Conservation (phyloP, 306 rosid genomes). For the Ziziphus jujuba region DNA sequence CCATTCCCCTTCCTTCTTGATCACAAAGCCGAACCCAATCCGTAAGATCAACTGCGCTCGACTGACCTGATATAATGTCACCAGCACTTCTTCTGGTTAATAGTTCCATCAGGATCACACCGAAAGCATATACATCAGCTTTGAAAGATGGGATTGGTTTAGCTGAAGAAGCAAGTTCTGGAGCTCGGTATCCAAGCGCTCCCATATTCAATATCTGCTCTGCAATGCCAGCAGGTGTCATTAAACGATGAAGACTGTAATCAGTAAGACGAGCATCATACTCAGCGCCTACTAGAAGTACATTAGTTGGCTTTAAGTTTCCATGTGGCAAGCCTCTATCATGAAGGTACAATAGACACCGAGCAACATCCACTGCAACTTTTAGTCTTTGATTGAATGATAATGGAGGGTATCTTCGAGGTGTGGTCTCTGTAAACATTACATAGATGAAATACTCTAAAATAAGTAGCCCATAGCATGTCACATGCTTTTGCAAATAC, state of each 20-base stretch:
- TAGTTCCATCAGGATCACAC: slow-evolving; percentile 90
- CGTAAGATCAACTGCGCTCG: slow-evolving; percentile 94
- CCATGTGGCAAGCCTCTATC: slow-evolving; percentile 96
- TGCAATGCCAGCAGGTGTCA: slow-evolving; percentile 83
- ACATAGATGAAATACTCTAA: slow-evolving; percentile 27
- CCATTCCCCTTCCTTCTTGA: slow-evolving; percentile 91
- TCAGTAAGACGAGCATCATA: slow-evolving; percentile 68
- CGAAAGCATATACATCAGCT: slow-evolving; percentile 92
- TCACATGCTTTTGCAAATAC: no score
- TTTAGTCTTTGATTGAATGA: slow-evolving; percentile 79
- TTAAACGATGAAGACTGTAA: slow-evolving; percentile 86
- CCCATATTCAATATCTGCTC: slow-evolving; percentile 94
- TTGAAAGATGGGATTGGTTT: slow-evolving; percentile 83
- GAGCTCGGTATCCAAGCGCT: slow-evolving; percentile 94
- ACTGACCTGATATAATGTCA: slow-evolving; percentile 92
- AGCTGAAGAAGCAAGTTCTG: slow-evolving; percentile 72
- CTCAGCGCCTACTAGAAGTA: slow-evolving; percentile 64
- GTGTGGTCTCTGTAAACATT: slow-evolving; percentile 77
- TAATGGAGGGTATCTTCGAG: slow-evolving; percentile 79
- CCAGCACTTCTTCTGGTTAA: slow-evolving; percentile 95
- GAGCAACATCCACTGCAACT: slow-evolving; percentile 80
- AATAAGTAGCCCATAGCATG: slow-evolving; percentile 26
- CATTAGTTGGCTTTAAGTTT: slow-evolving; percentile 85
- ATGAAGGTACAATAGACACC: slow-evolving; percentile 75
- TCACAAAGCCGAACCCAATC: slow-evolving; percentile 98